phyloP scores from a whole-genome alignment of 441 rosid genomes.

The Pelargonium fulgidum region DNA sequence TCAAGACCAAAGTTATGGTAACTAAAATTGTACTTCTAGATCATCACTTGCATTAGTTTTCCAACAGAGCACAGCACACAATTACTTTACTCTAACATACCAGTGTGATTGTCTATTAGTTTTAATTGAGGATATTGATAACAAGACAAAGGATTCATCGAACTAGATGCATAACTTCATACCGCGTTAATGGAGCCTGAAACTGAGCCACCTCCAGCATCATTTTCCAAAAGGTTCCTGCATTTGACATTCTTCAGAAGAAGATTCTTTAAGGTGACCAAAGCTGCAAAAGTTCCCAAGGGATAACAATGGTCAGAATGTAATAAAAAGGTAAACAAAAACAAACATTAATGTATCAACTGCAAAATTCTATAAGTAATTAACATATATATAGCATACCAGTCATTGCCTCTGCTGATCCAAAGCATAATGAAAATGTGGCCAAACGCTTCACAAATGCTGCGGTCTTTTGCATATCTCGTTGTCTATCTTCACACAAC shows the following conservation, averaged over 20 bases:
- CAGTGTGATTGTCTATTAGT: not conserved
- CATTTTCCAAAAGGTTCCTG: slow-evolving; percentile 86
- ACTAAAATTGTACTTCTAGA: no score
- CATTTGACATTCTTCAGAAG: slow-evolving; percentile 82
- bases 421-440: slow-evolving; percentile 68
- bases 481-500: slow-evolving; percentile 91
- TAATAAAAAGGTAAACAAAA: not conserved
- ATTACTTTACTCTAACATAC: no score
- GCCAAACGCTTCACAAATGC: slow-evolving; percentile 95
- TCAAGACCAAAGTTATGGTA: no score
- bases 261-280: slow-evolving; percentile 73
- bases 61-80: no score
- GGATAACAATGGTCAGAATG: not conserved
- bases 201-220: slow-evolving; percentile 98
- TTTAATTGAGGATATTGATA: not conserved
- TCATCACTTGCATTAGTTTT: no score
- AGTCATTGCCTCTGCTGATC: slow-evolving; percentile 87
- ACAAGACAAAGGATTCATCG: not conserved
- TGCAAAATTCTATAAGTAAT: not conserved
- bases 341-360: not conserved
- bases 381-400: slow-evolving; percentile 34
- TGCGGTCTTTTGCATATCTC: slow-evolving; percentile 93
- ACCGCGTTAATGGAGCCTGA: slow-evolving; percentile 69
- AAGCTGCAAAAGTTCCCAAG: slow-evolving; percentile 38
- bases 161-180: slow-evolving; percentile 26